These are phyloP conservation scores for Boeremia lycopersici DNA, from an alignment of 2,329 filamentous ascomycete species.

Conservation along the genomic window DNA sequence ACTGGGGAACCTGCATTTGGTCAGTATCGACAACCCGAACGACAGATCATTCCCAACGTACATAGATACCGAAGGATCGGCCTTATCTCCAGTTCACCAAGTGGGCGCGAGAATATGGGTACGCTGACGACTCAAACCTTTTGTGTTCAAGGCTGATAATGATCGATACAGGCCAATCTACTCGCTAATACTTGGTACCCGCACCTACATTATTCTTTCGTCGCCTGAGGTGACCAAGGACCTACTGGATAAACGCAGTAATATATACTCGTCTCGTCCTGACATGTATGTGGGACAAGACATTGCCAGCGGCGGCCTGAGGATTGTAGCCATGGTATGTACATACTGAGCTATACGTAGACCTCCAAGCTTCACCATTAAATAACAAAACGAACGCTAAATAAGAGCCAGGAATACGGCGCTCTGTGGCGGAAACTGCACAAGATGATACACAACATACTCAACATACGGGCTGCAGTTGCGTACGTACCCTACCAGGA, in stretches of 20 bases:
- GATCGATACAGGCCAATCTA: slow-evolving; percentile 49
- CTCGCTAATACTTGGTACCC: slow-evolving; percentile 58
- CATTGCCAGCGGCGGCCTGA: background rate
- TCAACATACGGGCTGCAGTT: slow-evolving; percentile 28
- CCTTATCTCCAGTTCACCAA: slow-evolving; percentile 56
- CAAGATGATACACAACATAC: slow-evolving; percentile 25
- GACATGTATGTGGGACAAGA: slow-evolving; percentile 25
- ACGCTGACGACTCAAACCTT: background rate
- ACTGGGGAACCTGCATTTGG: slow-evolving; percentile 58
- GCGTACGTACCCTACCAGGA: slow-evolving; percentile 58
- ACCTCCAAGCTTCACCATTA: background rate
- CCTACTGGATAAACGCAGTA: slow-evolving; percentile 57
- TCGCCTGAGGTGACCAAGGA: slow-evolving; percentile 57
- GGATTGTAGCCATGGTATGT: background rate
- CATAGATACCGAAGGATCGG: slow-evolving; percentile 51
- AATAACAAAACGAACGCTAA: background rate
- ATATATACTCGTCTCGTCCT: slow-evolving; percentile 57
- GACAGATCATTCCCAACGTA: too few relatives aligned
- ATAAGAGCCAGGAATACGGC: slow-evolving; percentile 17
- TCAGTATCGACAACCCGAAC: too few relatives aligned
- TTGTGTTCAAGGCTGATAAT: background rate
- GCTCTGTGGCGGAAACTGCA: slow-evolving; percentile 24
- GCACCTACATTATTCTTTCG: slow-evolving; percentile 56
- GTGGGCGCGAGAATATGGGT: slow-evolving; percentile 59
- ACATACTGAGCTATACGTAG: too few relatives aligned